Evolutionary conservation across 2,329 filamentous ascomycete genomes (phyloP).

Genomic region (Leptographium wingfieldii): DNA sequence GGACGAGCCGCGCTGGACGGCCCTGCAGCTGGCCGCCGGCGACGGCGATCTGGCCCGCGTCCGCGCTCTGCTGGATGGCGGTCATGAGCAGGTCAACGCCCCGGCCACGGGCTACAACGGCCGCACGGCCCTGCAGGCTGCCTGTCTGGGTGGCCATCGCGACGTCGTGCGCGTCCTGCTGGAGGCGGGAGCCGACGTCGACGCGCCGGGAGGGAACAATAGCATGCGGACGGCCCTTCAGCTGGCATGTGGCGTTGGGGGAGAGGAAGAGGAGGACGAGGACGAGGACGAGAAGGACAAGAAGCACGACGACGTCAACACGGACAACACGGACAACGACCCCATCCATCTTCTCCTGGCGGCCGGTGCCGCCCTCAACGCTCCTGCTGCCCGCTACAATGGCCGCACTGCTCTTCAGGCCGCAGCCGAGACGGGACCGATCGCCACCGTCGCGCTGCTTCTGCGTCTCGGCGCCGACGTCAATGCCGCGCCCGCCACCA

Average conservation of each 20-base stretch:
- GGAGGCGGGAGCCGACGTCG: slow-evolving; percentile 19
- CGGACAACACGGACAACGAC: slow-evolving; percentile 3
- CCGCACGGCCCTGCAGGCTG: slow-evolving; percentile 24
- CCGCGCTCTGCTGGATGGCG: slow-evolving; percentile 14
- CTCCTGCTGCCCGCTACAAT: slow-evolving; percentile 11
- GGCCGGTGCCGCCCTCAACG: slow-evolving; percentile 13
- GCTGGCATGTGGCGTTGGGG: slow-evolving; percentile 7
- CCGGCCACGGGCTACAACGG: slow-evolving; percentile 22
- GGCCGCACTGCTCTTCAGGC: slow-evolving; percentile 14
- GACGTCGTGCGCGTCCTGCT: slow-evolving; percentile 18
- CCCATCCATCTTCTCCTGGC: slow-evolving; percentile 13
- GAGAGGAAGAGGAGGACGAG: no score
- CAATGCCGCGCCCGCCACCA: slow-evolving; percentile 16
- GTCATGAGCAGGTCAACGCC: slow-evolving; percentile 19
- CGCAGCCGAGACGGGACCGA: slow-evolving; percentile 19
- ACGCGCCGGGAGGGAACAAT: slow-evolving; percentile 21
- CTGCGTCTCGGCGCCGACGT: slow-evolving; percentile 23
- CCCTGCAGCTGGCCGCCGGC: slow-evolving; percentile 21
- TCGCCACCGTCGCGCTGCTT: slow-evolving; percentile 11
- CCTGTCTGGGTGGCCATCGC: slow-evolving; percentile 17
- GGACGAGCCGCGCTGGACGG: slow-evolving; percentile 18
- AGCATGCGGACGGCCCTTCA: slow-evolving; percentile 27
- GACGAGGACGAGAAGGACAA: no score
- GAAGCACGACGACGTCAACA: not conserved
- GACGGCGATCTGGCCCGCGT: slow-evolving; percentile 19